Conservation (phyloP, 257 asterid species). For the Plantago elongata region DNA sequence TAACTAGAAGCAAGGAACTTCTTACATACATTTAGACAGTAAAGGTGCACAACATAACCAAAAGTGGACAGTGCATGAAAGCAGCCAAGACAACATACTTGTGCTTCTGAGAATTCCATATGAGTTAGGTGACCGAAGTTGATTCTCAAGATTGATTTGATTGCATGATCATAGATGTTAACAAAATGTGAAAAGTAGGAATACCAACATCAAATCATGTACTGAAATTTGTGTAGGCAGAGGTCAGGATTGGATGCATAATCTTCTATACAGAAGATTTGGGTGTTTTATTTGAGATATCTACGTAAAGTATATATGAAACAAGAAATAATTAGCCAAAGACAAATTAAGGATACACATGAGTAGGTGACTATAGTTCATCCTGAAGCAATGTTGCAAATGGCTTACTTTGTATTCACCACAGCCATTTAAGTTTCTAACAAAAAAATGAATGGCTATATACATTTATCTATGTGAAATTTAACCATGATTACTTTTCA, state of each 20-base stretch:
- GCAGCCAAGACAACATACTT: background rate
- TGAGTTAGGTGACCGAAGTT: background rate
- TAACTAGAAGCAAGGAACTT: background rate
- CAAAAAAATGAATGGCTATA: background rate
- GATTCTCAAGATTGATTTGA: background rate
- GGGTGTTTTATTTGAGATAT: background rate
- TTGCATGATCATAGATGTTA: background rate
- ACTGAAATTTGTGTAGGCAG: background rate
- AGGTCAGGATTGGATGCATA: background rate
- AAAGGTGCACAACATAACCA: background rate
- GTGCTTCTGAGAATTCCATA: background rate
- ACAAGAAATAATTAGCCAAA: background rate
- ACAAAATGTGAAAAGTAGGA: background rate
- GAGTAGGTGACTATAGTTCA: background rate
- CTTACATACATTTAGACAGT: background rate
- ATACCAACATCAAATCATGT: background rate
- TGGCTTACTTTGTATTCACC: slow-evolving; percentile 1
- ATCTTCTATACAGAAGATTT: background rate
- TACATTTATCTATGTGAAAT: background rate
- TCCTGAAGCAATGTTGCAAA: background rate
- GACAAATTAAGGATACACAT: background rate
- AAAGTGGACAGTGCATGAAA: background rate
- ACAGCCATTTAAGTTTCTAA: background rate
- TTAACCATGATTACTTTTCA: background rate
- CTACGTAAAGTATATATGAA: background rate